These are phyloP conservation scores for Skeletonema costatum DNA, from an alignment of 108 stramenopile genomes.

Conservation along the genomic window DNA sequence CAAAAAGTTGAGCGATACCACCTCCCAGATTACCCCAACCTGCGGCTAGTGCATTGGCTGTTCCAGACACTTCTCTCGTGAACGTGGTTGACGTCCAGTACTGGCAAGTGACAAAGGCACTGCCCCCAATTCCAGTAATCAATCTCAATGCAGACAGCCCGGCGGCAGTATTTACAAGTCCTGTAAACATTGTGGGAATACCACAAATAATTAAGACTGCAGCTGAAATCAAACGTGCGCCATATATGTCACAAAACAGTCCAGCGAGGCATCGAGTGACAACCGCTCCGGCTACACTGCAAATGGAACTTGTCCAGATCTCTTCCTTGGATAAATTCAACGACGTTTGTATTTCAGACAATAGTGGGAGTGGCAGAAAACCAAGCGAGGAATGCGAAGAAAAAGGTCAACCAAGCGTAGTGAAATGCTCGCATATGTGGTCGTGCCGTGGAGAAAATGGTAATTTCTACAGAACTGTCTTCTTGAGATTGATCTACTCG, in stretches of 20 bases:
- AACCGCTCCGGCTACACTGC: constrained; percentile 59
- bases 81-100: constrained; percentile 92
- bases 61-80: constrained; percentile 80
- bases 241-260: constrained; percentile 79
- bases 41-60: constrained; percentile 87
- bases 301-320: constrained; percentile 65
- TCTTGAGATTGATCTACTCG: constrained; percentile 56
- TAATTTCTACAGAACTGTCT: constrained; percentile 61
- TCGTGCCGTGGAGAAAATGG: constrained; percentile 42
- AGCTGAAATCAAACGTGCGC: constrained; percentile 58
- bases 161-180: constrained; percentile 70
- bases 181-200: constrained; percentile 83
- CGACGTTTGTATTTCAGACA: constrained; percentile 57
- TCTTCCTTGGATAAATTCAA: constrained; percentile 58
- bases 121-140: constrained; percentile 81
- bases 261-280: constrained; percentile 71
- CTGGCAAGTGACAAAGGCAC: constrained; percentile 80
- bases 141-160: constrained; percentile 74
- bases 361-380: constrained; percentile 71
- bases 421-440: constrained; percentile 94
- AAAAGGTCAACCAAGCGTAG: constrained; percentile 68
- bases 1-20: constrained; percentile 62
- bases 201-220: constrained; percentile 53
- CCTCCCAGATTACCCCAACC: constrained; percentile 94
- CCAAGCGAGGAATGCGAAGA: constrained; percentile 71